A percentile compares a stretch with the other conserved stretches of the same genome.
These are phyloP conservation scores for Myxozyma lipomycoides DNA, from an alignment of 805 yeast genomes.

Conservation along the genomic window DNA sequence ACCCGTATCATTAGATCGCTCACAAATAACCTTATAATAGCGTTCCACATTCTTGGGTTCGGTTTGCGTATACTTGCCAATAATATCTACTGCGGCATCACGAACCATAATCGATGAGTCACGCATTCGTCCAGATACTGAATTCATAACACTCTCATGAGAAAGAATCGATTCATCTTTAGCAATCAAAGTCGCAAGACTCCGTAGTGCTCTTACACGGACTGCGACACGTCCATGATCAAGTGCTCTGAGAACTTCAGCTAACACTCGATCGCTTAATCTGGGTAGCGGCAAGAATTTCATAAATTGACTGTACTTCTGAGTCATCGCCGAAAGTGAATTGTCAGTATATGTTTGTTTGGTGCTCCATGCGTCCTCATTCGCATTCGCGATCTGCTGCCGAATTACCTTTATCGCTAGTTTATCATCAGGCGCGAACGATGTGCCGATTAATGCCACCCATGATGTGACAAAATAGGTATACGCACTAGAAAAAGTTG, in stretches of 20 bases:
- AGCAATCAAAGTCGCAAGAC: slow-evolving; percentile 52
- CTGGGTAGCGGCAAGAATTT: slow-evolving; percentile 24
- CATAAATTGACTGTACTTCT: slow-evolving; percentile 29
- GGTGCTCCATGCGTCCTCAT: slow-evolving; percentile 16
- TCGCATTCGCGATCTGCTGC: slow-evolving; percentile 6
- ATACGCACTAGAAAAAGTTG: slow-evolving; percentile 17
- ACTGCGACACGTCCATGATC: slow-evolving; percentile 50
- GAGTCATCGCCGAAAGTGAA: slow-evolving; percentile 22
- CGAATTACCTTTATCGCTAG: not conserved
- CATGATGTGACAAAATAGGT: slow-evolving; percentile 15
- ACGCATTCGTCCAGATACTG: slow-evolving; percentile 49
- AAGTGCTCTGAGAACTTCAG: slow-evolving; percentile 47
- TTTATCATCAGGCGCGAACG: not conserved
- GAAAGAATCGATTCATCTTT: slow-evolving; percentile 51
- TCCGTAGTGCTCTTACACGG: slow-evolving; percentile 62
- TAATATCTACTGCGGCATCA: slow-evolving; percentile 68
- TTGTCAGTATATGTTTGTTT: slow-evolving; percentile 13
- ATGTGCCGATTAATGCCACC: slow-evolving; percentile 6
- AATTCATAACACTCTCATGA: slow-evolving; percentile 48
- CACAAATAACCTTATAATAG: slow-evolving; percentile 50
- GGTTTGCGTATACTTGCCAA: slow-evolving; percentile 47
- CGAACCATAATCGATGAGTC: slow-evolving; percentile 70
- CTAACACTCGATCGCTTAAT: slow-evolving; percentile 51
- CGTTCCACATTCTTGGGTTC: slow-evolving; percentile 47
- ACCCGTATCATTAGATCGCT: slow-evolving; percentile 55